phyloP scores from a whole-genome alignment of 1,284 basidiomycete genomes.

The Stereum hirsutum region DNA sequence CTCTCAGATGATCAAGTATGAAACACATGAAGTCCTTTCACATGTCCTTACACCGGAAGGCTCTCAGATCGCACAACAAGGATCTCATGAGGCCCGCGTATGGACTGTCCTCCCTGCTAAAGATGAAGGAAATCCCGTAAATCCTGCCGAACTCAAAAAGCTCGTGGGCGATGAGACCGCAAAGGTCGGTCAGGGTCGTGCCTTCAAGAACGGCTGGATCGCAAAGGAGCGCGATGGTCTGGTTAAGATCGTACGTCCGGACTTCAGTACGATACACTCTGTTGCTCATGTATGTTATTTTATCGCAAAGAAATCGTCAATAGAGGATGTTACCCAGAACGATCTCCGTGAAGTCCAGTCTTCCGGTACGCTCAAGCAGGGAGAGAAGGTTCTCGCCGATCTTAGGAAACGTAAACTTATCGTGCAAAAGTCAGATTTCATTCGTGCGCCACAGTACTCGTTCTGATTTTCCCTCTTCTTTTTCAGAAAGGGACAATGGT shows the following conservation, averaged over 20 bases:
- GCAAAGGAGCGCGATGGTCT: conserved; percentile 86
- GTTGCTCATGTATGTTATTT: conserved; percentile 4
- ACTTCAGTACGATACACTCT: neutral
- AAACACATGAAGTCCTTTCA: conserved; percentile 67
- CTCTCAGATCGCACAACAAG: conserved; percentile 63
- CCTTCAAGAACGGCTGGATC: conserved; percentile 98
- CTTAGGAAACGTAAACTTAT: conserved; percentile 90
- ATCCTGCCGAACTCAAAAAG: conserved; percentile 61
- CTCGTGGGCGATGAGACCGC: conserved; percentile 76
- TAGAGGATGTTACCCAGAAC: conserved; percentile 66
- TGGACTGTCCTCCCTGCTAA: conserved; percentile 76
- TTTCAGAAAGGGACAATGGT: conserved; percentile 89
- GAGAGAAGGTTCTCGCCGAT: conserved; percentile 79
- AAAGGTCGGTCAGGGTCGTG: conserved; percentile 89
- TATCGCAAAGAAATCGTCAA: conserved; percentile 40
- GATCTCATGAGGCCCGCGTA: conserved; percentile 92
- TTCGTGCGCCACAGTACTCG: conserved; percentile 3
- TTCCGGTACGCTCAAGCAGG: conserved; percentile 59
- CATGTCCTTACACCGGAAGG: conserved; percentile 80
- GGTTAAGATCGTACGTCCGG: conserved; percentile 65
- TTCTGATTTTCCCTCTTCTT: conserved; percentile 7
- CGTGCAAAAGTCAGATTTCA: conserved; percentile 58
- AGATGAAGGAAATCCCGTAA: conserved; percentile 60
- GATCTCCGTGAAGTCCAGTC: conserved; percentile 73
- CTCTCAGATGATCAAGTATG: conserved; percentile 76